phyloP scores from a whole-genome alignment of 129 eudicot species.

The Apium graveolens region DNA sequence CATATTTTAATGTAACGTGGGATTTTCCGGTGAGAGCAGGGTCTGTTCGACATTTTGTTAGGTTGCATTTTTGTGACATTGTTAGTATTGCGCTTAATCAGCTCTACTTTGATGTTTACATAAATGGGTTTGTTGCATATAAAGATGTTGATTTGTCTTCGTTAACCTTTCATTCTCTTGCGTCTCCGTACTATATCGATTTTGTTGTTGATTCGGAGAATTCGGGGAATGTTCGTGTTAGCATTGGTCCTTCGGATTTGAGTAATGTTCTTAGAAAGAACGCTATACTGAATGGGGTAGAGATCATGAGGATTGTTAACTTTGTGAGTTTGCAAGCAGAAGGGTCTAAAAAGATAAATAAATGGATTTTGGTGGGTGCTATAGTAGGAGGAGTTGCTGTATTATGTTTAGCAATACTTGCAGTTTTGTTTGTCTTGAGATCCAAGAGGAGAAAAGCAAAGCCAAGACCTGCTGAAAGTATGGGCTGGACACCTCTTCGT shows the following conservation, averaged over 20 bases:
- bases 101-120: constrained; percentile 60
- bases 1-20: constrained; percentile 71
- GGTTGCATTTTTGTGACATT: constrained; percentile 25
- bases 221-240: constrained; percentile 42
- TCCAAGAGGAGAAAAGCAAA: constrained; percentile 33
- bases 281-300: constrained; percentile 89
- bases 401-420: constrained; percentile 28
- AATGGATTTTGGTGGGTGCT: constrained; percentile 40
- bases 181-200: constrained; percentile 79
- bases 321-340: constrained; percentile 7
- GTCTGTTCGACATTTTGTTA: constrained; percentile 43
- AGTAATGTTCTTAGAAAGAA: constrained; percentile 51
- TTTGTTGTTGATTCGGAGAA: constrained; percentile 43
- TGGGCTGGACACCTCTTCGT: constrained; percentile 72
- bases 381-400: constrained; percentile 40
- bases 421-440: constrained; percentile 25
- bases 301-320: constrained; percentile 61
- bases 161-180: constrained; percentile 47
- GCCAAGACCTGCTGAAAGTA: constrained; percentile 42
- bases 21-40: constrained; percentile 50
- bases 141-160: constrained; percentile 67
- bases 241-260: constrained; percentile 76
- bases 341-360: constrained; percentile 26
- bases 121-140: constrained; percentile 45
- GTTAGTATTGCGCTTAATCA: constrained; percentile 11